These are phyloP conservation scores for Lentithecium fluviatile DNA, from an alignment of 495 filamentous ascomycete species.

Conservation along the genomic window DNA sequence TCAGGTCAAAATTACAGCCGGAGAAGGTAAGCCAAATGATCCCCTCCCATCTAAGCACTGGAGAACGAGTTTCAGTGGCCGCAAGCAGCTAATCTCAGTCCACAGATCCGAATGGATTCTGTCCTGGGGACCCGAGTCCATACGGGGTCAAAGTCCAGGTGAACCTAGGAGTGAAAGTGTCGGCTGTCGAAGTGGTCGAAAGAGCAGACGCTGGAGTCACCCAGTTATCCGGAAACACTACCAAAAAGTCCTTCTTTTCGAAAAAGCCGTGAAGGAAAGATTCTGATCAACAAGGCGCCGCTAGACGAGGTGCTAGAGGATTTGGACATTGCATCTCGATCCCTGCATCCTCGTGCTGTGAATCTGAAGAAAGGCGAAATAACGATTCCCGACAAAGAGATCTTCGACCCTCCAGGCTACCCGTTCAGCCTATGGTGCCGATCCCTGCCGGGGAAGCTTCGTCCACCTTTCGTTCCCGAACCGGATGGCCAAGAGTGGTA, in stretches of 20 bases:
- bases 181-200: background rate
- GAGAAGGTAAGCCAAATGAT: background rate
- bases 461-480: background rate
- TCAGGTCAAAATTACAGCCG: background rate
- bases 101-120: background rate
- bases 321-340: background rate
- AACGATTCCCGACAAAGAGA: background rate
- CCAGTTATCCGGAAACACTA: background rate
- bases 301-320: background rate
- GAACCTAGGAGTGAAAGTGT: background rate
- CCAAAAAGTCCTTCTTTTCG: background rate
- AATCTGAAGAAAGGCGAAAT: background rate
- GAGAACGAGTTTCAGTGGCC: background rate
- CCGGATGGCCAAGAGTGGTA: background rate
- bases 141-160: background rate
- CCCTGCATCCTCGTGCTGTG: background rate
- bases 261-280: background rate
- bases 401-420: background rate
- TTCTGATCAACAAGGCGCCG: background rate
- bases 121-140: background rate
- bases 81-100: background rate
- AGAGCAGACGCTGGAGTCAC: background rate
- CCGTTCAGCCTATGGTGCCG: background rate
- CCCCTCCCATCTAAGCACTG: background rate
- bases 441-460: background rate